Evolutionary conservation across 148 eudicot genomes (phyloP).

Genomic region (Rhododendron vialii): DNA sequence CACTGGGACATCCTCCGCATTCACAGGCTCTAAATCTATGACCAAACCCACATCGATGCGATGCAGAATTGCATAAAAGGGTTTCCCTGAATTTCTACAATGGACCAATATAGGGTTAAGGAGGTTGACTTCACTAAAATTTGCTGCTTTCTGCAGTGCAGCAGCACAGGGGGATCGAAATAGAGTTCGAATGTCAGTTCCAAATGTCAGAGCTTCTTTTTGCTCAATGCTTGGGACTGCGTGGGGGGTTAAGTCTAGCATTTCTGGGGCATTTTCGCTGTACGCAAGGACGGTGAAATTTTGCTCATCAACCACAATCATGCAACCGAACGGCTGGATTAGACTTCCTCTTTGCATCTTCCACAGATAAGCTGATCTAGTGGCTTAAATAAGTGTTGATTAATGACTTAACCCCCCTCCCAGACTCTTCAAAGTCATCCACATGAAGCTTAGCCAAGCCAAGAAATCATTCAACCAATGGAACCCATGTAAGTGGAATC

Average conservation of each 20-base stretch:
- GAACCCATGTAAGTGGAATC: conserved; percentile 1
- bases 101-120: conserved; percentile 73
- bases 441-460: conserved; percentile 56
- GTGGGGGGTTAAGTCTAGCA: conserved; percentile 63
- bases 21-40: conserved; percentile 78
- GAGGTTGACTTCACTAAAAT: conserved; percentile 54
- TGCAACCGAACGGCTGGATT: conserved; percentile 79
- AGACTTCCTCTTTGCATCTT: conserved; percentile 82
- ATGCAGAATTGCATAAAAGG: conserved; percentile 78
- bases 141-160: conserved; percentile 66
- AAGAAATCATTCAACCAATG: background rate
- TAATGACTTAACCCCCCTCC: conserved; percentile 45
- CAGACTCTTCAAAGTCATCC: conserved; percentile 56
- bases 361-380: conserved; percentile 62
- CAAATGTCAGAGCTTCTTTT: conserved; percentile 53
- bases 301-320: conserved; percentile 67
- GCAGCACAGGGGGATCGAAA: conserved; percentile 55
- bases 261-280: conserved; percentile 84
- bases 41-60: conserved; percentile 71
- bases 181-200: conserved; percentile 65
- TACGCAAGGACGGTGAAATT: conserved; percentile 54
- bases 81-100: conserved; percentile 55
- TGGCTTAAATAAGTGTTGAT: conserved; percentile 55
- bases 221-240: conserved; percentile 72
- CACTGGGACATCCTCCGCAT: conserved; percentile 51